Conservation (phyloP, 2,329 filamentous ascomycete genomes). For the Phialophora expanda region DNA sequence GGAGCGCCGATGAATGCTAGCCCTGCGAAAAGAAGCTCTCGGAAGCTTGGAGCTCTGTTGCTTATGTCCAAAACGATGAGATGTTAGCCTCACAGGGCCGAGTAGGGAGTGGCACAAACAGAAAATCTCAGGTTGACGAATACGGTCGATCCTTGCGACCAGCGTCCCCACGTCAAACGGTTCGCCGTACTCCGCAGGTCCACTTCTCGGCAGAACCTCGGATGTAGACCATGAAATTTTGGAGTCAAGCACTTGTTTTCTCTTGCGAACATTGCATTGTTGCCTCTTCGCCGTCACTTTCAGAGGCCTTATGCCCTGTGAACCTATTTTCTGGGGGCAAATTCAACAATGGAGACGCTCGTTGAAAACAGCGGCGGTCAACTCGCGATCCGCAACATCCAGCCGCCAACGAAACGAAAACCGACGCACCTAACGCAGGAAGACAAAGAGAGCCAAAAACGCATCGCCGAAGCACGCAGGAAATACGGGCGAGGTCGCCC, state of each 20-base stretch:
- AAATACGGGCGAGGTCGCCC: slow-evolving; percentile 83
- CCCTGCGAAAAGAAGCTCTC: not conserved
- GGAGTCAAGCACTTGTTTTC: not conserved
- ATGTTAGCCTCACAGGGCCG: not conserved
- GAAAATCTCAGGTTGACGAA: not conserved
- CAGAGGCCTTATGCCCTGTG: not conserved
- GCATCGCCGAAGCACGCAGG: slow-evolving; percentile 63
- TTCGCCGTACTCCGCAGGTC: not conserved
- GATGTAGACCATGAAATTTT: slow-evolving; percentile 16
- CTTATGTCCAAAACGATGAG: not conserved
- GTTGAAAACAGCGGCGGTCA: slow-evolving; percentile 39
- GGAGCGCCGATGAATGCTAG: not conserved
- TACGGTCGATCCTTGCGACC: not conserved
- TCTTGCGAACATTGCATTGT: slow-evolving; percentile 1
- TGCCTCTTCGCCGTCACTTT: not conserved
- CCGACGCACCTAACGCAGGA: slow-evolving; percentile 38
- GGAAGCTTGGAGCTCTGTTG: not conserved
- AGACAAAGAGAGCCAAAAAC: slow-evolving; percentile 49
- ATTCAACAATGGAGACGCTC: slow-evolving; percentile 36
- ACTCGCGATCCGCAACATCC: slow-evolving; percentile 39
- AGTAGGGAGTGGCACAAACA: not conserved
- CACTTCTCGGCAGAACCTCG: slow-evolving; percentile 10
- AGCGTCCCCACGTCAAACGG: not conserved
- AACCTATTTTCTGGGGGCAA: not conserved
- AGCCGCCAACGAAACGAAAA: slow-evolving; percentile 37